A percentile compares a stretch with the other conserved stretches of the same genome.
Conservation (phyloP, 2,329 filamentous ascomycete genomes). For the Claviceps arundinis region DNA sequence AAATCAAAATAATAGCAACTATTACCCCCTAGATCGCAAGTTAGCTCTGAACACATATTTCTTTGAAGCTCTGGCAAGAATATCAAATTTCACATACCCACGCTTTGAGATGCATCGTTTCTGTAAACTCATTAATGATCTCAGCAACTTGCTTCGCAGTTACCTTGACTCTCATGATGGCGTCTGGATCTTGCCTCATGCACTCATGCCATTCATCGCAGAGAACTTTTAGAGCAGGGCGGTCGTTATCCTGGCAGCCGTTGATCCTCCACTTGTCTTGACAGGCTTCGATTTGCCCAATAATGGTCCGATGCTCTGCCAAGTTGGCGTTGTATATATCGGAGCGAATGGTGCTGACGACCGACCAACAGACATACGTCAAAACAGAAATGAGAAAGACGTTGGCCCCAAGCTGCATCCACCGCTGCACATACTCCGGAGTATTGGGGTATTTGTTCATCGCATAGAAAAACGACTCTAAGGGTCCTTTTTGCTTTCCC, state of each 20-base stretch:
- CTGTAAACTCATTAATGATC: conserved; percentile 88
- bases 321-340: conserved; percentile 65
- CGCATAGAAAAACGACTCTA: conserved; percentile 35
- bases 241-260: conserved; percentile 49
- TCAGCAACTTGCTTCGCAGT: conserved; percentile 79
- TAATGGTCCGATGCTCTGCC: conserved; percentile 52
- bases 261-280: conserved; percentile 63
- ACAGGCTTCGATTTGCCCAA: conserved; percentile 63
- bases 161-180: conserved; percentile 66
- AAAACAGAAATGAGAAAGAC: conserved; percentile 40
- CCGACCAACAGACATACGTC: conserved; percentile 55
- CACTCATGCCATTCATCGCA: conserved; percentile 78
- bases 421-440: conserved; percentile 45
- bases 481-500: conserved; percentile 12
- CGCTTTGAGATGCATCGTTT: conserved; percentile 75
- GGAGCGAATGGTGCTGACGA: conserved; percentile 55
- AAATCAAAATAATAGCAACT: conserved; percentile 32
- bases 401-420: conserved; percentile 51
- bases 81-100: conserved; percentile 29
- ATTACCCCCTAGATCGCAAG: conserved; percentile 31
- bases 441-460: conserved; percentile 45
- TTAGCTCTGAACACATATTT: not conserved
- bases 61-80: no score
- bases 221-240: conserved; percentile 58
- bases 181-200: conserved; percentile 71